Evolutionary conservation across 192 early-diverging fungal species (phyloP), one percentile per base, ranked within the genome.

Genomic region (Podila minutissima): DNA sequence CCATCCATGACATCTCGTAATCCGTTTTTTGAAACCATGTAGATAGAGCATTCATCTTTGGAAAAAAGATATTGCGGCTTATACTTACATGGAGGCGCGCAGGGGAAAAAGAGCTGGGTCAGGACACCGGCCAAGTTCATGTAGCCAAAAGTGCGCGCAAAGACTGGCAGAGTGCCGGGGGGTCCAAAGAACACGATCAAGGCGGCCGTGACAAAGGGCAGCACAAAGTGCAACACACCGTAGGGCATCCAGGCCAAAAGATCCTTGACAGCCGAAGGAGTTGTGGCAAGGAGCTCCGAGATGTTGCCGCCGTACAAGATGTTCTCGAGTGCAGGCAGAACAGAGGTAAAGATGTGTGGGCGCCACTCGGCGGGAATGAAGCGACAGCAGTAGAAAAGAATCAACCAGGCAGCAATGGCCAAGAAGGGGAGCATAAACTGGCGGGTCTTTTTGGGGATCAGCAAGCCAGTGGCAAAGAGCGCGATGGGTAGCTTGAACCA

Each of bases 41-140:
- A 46, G 41, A 46, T 38, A 32, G 12, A 68, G 31, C 22, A 20
- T 22, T 22, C 38, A 74, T 4, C 11, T 19, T 20, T 19, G 7
- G 10, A 66, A 35, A 24, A 28, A 68, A 58, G 28, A 24, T 15
- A 22, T 38, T 29, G n/a, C 2, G 60, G 41, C 3, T 15, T 15
- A 29, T 20, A 83, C 85, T 83, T 85, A 89, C 89, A 93, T 81
- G 92, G 91, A 53, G 92, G 87, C 22, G 92, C 87, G 66, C 86
- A 88, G 9, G 92, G 92, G 74, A 91, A 89, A 17, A 88, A 24
- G 5, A 91, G 64, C 82, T 94, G 92, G 7, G 93, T 92, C 22
- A 93, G 64, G 13, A 93, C 92, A 50, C 92, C 93, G 0, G 84
- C 86, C 15, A 89, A n/a, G 57, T 94, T 93, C 88, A 92, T 90